Conservation (phyloP, 2,329 filamentous ascomycete genomes). For the Blastomyces gilchristii region DNA sequence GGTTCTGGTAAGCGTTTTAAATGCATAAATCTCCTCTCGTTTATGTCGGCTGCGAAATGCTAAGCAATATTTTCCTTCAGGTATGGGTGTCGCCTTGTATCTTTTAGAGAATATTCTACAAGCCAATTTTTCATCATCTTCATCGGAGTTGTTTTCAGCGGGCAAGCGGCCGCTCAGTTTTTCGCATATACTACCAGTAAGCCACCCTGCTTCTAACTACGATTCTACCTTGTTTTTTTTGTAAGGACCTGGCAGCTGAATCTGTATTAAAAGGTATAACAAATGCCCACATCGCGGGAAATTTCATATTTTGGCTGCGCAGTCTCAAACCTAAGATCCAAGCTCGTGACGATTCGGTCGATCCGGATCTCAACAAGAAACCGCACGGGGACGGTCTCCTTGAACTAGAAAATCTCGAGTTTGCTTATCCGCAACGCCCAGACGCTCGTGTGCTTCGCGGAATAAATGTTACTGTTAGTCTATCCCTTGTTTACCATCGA, state of each 20-base stretch:
- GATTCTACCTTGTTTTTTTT: background rate
- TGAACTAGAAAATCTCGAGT: slow-evolving; percentile 38
- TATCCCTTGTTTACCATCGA: background rate
- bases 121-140: slow-evolving; percentile 39
- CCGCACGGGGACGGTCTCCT: slow-evolving; percentile 29
- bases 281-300: slow-evolving; percentile 41
- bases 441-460: slow-evolving; percentile 22
- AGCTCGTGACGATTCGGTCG: slow-evolving; percentile 18
- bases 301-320: slow-evolving; percentile 44
- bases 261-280: slow-evolving; percentile 37
- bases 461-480: slow-evolving; percentile 18
- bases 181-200: slow-evolving; percentile 30
- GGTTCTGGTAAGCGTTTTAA: slow-evolving; percentile 1
- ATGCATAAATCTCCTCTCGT: slow-evolving; percentile 40
- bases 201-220: background rate
- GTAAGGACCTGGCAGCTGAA: background rate
- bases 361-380: slow-evolving; percentile 24
- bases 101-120: slow-evolving; percentile 19
- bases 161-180: slow-evolving; percentile 24
- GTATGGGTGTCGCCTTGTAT: slow-evolving; percentile 47
- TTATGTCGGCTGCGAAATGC: background rate
- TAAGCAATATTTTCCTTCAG: slow-evolving; percentile 23
- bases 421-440: slow-evolving; percentile 25
- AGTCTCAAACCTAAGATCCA: slow-evolving; percentile 12
- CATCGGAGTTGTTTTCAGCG: slow-evolving; percentile 31